A percentile compares a stretch with the other conserved stretches of the same genome.
phyloP scores from a whole-genome alignment of 164 flowering plant genomes.

The Annona cherimola region DNA sequence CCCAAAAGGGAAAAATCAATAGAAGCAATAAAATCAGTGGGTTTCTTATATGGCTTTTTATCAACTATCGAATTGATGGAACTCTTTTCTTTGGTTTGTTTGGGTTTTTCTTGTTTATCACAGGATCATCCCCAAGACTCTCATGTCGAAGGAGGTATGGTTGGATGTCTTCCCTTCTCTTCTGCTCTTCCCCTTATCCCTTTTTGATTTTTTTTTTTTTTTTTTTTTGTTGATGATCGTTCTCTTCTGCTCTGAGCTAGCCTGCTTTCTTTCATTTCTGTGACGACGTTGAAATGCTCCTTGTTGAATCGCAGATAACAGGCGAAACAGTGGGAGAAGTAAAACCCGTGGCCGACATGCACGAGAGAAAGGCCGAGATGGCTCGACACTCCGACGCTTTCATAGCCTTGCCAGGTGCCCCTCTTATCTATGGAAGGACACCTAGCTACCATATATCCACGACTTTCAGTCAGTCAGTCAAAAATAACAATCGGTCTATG shows the following conservation, averaged over 20 bases:
- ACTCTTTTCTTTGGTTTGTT: background rate
- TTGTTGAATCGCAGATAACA: slow-evolving; percentile 22
- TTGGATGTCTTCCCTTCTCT: background rate
- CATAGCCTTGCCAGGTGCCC: slow-evolving; percentile 30
- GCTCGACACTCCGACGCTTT: slow-evolving; percentile 39
- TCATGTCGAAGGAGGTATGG: slow-evolving; percentile 38
- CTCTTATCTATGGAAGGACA: background rate
- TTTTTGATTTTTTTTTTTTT: too few species aligned
- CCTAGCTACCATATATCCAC: background rate
- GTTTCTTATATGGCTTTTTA: background rate
- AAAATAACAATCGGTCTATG: background rate
- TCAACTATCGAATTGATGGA: background rate
- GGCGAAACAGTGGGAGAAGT: slow-evolving; percentile 39
- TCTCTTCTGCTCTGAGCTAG: background rate
- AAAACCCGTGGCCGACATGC: slow-evolving; percentile 33
- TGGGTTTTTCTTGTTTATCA: background rate
- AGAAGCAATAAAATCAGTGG: background rate
- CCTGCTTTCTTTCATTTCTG: background rate
- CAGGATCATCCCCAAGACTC: slow-evolving; percentile 39
- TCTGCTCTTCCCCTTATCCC: background rate
- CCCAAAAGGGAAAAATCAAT: background rate
- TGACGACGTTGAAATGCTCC: background rate
- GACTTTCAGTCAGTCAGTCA: background rate
- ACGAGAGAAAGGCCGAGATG: slow-evolving; percentile 42
- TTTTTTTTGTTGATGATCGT: too few species aligned